Evolutionary conservation across 352 stramenopile species (phyloP).

Genomic region (Globisporangium polare): DNA sequence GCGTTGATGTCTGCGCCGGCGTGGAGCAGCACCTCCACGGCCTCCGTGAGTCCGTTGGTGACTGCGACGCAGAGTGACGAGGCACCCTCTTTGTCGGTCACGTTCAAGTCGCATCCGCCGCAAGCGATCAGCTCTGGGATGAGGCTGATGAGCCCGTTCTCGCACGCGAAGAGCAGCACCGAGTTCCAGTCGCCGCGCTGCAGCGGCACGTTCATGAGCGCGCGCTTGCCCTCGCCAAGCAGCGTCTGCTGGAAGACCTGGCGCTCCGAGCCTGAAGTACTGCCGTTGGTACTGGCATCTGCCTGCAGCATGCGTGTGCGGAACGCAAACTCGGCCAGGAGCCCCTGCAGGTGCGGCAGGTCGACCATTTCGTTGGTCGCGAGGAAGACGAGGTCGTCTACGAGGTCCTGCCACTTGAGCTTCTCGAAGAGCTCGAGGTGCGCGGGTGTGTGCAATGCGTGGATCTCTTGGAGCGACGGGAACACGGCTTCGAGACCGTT

Average conservation of each 20-base stretch:
- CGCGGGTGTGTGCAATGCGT: slow-evolving; percentile 67
- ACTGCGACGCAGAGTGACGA: slow-evolving; percentile 59
- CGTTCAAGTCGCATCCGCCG: slow-evolving; percentile 36
- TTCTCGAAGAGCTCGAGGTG: slow-evolving; percentile 58
- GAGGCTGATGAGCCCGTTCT: slow-evolving; percentile 45
- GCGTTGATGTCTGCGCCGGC: slow-evolving; percentile 54
- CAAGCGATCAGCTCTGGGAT: slow-evolving; percentile 36
- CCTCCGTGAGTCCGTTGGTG: slow-evolving; percentile 47
- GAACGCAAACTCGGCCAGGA: slow-evolving; percentile 48
- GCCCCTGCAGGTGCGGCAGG: slow-evolving; percentile 43
- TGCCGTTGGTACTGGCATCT: not conserved
- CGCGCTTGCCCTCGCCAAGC: slow-evolving; percentile 22
- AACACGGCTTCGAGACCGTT: slow-evolving; percentile 50
- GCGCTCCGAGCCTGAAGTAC: not conserved
- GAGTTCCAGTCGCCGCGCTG: slow-evolving; percentile 34
- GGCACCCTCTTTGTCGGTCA: slow-evolving; percentile 62
- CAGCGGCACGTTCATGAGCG: slow-evolving; percentile 61
- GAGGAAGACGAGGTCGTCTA: slow-evolving; percentile 51
- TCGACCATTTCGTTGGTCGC: slow-evolving; percentile 59
- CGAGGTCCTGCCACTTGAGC: slow-evolving; percentile 33
- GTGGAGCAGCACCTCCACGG: slow-evolving; percentile 37
- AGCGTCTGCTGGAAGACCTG: slow-evolving; percentile 50
- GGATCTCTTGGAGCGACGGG: slow-evolving; percentile 53
- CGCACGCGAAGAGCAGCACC: slow-evolving; percentile 58
- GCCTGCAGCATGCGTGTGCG: slow-evolving; percentile 16